Conservation (phyloP, 768 basidiomycete species). For the Nidularia pulvinata region DNA sequence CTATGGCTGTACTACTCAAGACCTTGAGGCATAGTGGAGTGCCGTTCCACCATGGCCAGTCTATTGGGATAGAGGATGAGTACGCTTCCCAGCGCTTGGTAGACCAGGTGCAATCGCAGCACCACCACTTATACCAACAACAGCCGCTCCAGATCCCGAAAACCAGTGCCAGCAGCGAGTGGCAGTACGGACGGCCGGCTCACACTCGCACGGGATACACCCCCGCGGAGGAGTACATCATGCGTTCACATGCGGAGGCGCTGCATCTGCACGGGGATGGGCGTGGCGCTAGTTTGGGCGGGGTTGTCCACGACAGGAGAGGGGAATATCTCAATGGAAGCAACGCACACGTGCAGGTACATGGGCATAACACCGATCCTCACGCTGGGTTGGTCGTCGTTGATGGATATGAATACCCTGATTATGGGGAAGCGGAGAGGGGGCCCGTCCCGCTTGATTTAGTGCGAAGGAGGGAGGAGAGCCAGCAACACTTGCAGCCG, state of each 20-base stretch:
- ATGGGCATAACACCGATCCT: background rate
- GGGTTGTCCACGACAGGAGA: background rate
- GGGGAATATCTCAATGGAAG: background rate
- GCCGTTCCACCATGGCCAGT: slow-evolving; percentile 11
- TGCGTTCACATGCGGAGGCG: slow-evolving; percentile 50
- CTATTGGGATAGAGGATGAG: no score
- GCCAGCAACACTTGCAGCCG: background rate
- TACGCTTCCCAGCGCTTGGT: slow-evolving; percentile 3
- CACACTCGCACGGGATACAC: slow-evolving; percentile 60
- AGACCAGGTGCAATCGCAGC: slow-evolving; percentile 6
- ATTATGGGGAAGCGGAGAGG: slow-evolving; percentile 9
- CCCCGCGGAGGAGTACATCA: slow-evolving; percentile 65
- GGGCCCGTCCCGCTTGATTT: slow-evolving; percentile 34
- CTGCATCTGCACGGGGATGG: background rate
- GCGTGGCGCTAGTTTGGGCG: background rate
- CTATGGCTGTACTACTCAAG: slow-evolving; percentile 36
- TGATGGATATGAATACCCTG: background rate
- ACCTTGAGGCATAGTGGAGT: slow-evolving; percentile 22
- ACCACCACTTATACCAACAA: slow-evolving; percentile 5
- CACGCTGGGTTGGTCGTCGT: slow-evolving; percentile 1
- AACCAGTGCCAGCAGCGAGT: background rate
- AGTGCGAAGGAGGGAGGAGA: slow-evolving; percentile 8
- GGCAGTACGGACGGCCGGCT: slow-evolving; percentile 4
- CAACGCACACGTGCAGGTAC: background rate
- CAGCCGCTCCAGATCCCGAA: background rate